phyloP scores from a whole-genome alignment of 371 early-diverging fungal genomes.

The Syncephalastrum racemosum region DNA sequence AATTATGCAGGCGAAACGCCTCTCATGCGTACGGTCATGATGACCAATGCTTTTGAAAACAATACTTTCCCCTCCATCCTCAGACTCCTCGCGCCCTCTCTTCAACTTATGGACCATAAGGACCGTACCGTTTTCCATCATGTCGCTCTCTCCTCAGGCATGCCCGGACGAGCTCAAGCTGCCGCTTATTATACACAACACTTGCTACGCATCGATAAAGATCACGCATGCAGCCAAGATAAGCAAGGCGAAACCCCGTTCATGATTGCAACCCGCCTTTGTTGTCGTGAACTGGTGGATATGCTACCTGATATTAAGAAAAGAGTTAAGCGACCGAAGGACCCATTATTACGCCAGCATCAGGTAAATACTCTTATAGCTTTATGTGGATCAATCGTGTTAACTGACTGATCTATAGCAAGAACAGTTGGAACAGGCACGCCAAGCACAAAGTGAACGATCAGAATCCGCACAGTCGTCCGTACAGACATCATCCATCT shows the following conservation, averaged over 20 bases:
- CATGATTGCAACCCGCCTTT: constrained; percentile 81
- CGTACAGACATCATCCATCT: constrained; percentile 1
- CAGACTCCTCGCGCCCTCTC: constrained; percentile 63
- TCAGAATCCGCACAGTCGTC: not conserved
- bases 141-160: constrained; percentile 65
- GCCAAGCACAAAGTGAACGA: too few relatives aligned
- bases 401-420: too few relatives aligned
- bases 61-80: constrained; percentile 77
- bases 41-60: constrained; percentile 82
- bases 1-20: constrained; percentile 83
- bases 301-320: constrained; percentile 70
- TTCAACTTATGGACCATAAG: constrained; percentile 66
- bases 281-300: constrained; percentile 65
- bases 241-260: constrained; percentile 88
- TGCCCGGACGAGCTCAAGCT: constrained; percentile 62
- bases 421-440: too few relatives aligned
- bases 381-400: too few relatives aligned
- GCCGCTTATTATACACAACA: constrained; percentile 79
- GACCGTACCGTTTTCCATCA: constrained; percentile 88
- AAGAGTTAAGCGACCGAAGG: constrained; percentile 21
- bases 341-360: too few relatives aligned
- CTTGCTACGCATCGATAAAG: constrained; percentile 60
- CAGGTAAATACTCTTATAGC: too few relatives aligned
- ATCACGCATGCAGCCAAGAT: constrained; percentile 51
- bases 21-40: constrained; percentile 81